A percentile compares a stretch with the other conserved stretches of the same genome.
Evolutionary conservation across 2,329 filamentous ascomycete species (phyloP).

Genomic region (Aspergillus awamori): DNA sequence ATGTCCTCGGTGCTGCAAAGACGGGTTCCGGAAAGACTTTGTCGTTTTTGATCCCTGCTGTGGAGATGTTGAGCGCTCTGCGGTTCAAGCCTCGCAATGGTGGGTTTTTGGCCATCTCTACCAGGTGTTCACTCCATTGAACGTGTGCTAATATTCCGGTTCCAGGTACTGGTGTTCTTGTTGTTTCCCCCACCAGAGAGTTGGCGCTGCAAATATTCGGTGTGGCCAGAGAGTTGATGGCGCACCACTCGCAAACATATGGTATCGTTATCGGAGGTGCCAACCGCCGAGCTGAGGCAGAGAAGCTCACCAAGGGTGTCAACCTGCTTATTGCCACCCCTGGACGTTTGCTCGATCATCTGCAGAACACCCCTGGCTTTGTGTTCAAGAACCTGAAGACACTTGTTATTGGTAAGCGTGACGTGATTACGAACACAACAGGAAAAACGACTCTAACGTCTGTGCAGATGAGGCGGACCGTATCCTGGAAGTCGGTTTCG

Average conservation of each 20-base stretch:
- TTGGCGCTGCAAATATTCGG: slow-evolving; percentile 95
- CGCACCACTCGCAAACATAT: slow-evolving; percentile 89
- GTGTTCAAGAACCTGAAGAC: slow-evolving; percentile 90
- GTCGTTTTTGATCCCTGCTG: slow-evolving; percentile 88
- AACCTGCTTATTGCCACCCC: slow-evolving; percentile 95
- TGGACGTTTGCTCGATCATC: slow-evolving; percentile 86
- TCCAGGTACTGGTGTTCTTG: slow-evolving; percentile 78
- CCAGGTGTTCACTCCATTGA: not conserved
- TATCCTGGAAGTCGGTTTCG: slow-evolving; percentile 95
- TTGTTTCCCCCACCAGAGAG: slow-evolving; percentile 92
- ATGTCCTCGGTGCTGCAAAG: slow-evolving; percentile 94
- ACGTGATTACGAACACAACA: not conserved
- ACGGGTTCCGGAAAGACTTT: slow-evolving; percentile 95
- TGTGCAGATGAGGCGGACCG: slow-evolving; percentile 82
- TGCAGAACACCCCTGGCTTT: slow-evolving; percentile 89
- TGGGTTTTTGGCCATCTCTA: slow-evolving; percentile 22
- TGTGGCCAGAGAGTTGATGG: slow-evolving; percentile 90
- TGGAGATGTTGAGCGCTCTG: slow-evolving; percentile 88
- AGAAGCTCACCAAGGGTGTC: slow-evolving; percentile 91
- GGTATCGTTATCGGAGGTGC: slow-evolving; percentile 96
- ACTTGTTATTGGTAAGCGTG: slow-evolving; percentile 65
- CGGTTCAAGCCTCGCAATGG: slow-evolving; percentile 93
- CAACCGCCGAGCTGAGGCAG: slow-evolving; percentile 84
- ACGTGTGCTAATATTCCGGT: slow-evolving; percentile 13
- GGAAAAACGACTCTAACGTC: not conserved